These are phyloP conservation scores for Beauveria australis DNA, from an alignment of 2,329 filamentous ascomycete species.

Conservation along the genomic window DNA sequence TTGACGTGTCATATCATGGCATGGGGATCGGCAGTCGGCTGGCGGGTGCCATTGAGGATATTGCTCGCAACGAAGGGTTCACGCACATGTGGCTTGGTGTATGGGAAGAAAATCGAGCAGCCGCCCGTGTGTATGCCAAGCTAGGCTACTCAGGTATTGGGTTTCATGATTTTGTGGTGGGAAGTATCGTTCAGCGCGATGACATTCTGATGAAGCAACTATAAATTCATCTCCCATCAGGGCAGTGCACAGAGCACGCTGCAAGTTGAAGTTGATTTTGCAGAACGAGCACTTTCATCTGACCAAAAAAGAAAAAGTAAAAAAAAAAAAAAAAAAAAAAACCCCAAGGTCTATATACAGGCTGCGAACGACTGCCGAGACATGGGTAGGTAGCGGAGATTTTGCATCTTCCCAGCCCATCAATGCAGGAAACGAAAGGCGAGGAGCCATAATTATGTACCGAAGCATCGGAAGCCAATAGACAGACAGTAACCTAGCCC, in stretches of 20 bases:
- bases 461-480: neutral
- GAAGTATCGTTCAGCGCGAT: constrained; percentile 33
- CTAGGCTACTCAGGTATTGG: constrained; percentile 33
- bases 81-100: constrained; percentile 37
- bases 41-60: constrained; percentile 20
- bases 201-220: constrained; percentile 30
- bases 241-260: neutral
- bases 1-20: constrained; percentile 27
- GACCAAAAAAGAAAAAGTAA: no score
- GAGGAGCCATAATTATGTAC: no score
- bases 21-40: constrained; percentile 29
- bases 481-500: no score
- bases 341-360: no score
- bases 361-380: no score
- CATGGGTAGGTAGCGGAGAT: no score
- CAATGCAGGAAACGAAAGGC: no score
- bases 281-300: no score
- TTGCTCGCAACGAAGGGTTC: constrained; percentile 29
- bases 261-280: no score
- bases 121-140: constrained; percentile 30
- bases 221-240: neutral
- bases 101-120: constrained; percentile 36
- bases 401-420: no score
- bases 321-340: no score
- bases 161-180: constrained; percentile 33